Base-by-base conservation (phyloP, 805 yeast species). In the Wickerhamomyces bisporus region DNA sequence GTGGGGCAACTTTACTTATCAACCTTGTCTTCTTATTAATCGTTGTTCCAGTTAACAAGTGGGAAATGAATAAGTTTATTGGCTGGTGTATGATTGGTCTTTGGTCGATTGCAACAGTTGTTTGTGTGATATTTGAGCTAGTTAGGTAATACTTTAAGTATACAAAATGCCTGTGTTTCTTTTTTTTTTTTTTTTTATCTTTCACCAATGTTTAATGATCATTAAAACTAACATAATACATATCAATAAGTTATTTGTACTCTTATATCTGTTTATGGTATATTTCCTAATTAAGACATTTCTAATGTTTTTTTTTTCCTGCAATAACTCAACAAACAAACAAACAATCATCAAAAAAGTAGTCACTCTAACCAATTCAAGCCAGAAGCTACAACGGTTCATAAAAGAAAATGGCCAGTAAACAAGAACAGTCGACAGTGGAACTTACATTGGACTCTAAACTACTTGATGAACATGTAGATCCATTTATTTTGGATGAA, bases 21-120 rank as follows among this genome's bases (percentile, higher is more conserved):
- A 61, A 72, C 20, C 49, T 74, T 15, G 15, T 63, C 1, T 55
- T 68, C 13, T 64, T 70, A 41, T 44, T 65, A 14, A 31, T 67
- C 4, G 53, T 58, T 6, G 62, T 75, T 1, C 79, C 81, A 0
- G 36, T 62, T 26, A 70, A 70, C 34, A 51, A 57, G 10, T 75
- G 79, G 79, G 48, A 52, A 14, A 61, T 75, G 41, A 66, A 68
- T 43, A 55, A 60, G 34, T 52, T 51, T 18, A 60, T 73, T 18
- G 78, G 80, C 13, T 30, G 43, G 34, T 29, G 34, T 6, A 55
- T 55, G 58, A 48, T 53, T 27, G 48, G 45, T 3, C 25, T 52
- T 3, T 55, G 58, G 60, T 16, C 40, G 12, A n/a, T 33, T 13
- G 57, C 57, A 1, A 55, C 58, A 1, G 11, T 30, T 1, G 20